A percentile compares a stretch with the other conserved stretches of the same genome.
Evolutionary conservation across 257 asterid genomes (phyloP).

Genomic region (Oldenlandia corymbosa): DNA sequence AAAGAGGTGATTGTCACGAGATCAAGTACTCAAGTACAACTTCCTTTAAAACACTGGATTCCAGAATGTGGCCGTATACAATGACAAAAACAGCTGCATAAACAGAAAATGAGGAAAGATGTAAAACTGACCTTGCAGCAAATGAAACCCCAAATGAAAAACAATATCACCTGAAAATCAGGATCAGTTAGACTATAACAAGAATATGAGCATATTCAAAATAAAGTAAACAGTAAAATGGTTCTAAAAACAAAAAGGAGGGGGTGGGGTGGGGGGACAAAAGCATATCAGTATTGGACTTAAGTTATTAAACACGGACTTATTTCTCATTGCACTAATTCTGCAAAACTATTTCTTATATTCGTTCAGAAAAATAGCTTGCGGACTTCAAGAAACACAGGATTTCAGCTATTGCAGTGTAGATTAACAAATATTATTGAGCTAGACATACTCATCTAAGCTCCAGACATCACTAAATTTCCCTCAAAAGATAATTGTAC

Average conservation of each 20-base stretch:
- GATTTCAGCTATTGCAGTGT: background rate
- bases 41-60: constrained; percentile 9
- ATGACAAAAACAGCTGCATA: background rate
- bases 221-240: background rate
- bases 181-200: constrained; percentile 20
- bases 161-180: constrained; percentile 65
- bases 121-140: constrained; percentile 84
- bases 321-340: background rate
- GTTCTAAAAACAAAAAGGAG: no score
- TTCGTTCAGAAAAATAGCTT: background rate
- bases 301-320: background rate
- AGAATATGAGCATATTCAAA: constrained; percentile 6
- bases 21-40: constrained; percentile 17
- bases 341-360: background rate
- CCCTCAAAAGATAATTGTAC: background rate
- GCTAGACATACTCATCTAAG: constrained; percentile 4
- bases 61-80: background rate
- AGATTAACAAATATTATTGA: background rate
- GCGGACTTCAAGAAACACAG: background rate
- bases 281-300: background rate
- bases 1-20: constrained; percentile 13
- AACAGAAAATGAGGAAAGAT: constrained; percentile 3
- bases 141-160: constrained; percentile 71
- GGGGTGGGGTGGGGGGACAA: no score
- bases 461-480: background rate